Conservation (phyloP, 768 basidiomycete species). For the Leucogyrophana mollusca region DNA sequence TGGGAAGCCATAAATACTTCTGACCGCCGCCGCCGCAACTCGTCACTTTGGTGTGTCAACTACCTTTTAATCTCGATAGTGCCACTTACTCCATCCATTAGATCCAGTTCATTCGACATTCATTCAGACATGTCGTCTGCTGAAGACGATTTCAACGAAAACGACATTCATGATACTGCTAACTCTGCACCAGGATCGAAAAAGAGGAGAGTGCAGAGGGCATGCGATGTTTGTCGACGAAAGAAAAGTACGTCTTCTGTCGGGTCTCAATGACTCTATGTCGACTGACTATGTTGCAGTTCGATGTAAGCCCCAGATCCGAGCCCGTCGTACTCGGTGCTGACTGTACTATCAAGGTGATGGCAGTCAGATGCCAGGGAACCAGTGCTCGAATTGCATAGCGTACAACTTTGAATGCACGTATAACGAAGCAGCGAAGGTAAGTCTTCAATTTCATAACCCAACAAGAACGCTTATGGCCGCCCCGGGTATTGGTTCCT, state of each 20-base stretch:
- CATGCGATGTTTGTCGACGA: slow-evolving; percentile 79
- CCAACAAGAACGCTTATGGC: too few species aligned
- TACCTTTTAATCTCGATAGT: background rate
- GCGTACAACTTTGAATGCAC: slow-evolving; percentile 48
- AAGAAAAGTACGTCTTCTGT: slow-evolving; percentile 65
- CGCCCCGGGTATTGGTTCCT: too few species aligned
- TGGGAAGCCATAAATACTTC: too few species aligned
- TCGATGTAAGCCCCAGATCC: slow-evolving; percentile 48
- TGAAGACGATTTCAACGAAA: slow-evolving; percentile 60
- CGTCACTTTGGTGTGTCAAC: too few species aligned
- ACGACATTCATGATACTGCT: slow-evolving; percentile 21
- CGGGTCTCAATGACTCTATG: background rate
- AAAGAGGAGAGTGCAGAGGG: slow-evolving; percentile 72
- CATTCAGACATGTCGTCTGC: slow-evolving; percentile 53
- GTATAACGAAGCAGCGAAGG: slow-evolving; percentile 57
- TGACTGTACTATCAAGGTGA: slow-evolving; percentile 40
- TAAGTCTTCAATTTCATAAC: too few species aligned
- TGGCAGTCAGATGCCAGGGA: slow-evolving; percentile 56
- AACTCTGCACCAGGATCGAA: slow-evolving; percentile 41
- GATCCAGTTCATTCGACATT: too few species aligned
- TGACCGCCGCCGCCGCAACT: too few species aligned
- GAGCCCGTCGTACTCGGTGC: background rate
- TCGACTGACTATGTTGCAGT: slow-evolving; percentile 37
- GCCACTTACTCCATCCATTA: too few species aligned
- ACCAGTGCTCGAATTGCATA: slow-evolving; percentile 57